phyloP scores from a whole-genome alignment of 768 basidiomycete species.

The Nidularia pulvinata region DNA sequence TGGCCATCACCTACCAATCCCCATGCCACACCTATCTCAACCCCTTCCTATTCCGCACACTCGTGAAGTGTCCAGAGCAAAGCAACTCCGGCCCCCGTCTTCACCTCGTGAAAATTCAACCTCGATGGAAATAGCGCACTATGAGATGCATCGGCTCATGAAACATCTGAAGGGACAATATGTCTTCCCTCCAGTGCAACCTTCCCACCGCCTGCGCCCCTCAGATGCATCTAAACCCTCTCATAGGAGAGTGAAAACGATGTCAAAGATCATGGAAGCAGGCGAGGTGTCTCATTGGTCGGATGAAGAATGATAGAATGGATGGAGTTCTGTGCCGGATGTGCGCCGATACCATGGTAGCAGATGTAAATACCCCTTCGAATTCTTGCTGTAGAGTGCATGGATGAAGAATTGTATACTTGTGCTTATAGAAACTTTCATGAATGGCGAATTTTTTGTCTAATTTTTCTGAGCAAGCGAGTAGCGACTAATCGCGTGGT shows the following conservation, averaged over 20 bases:
- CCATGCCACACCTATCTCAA: constrained; percentile 9
- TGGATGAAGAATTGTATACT: too few species aligned
- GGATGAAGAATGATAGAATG: constrained; percentile 12
- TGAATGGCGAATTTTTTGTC: too few species aligned
- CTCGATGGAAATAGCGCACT: constrained; percentile 30
- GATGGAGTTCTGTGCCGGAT: not conserved
- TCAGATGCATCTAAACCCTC: constrained; percentile 11
- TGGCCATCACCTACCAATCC: constrained; percentile 3
- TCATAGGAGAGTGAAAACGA: constrained; percentile 23
- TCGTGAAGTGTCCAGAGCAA: not conserved
- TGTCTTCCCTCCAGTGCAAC: constrained; percentile 37
- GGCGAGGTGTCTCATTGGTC: constrained; percentile 26
- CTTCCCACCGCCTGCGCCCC: constrained; percentile 14
- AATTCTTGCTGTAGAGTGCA: too few species aligned
- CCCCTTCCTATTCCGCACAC: constrained; percentile 5
- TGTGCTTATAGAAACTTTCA: too few species aligned
- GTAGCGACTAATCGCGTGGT: too few species aligned
- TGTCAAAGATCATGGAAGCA: constrained; percentile 28
- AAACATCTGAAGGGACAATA: constrained; percentile 37
- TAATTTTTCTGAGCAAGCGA: too few species aligned
- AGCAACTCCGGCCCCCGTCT: constrained; percentile 20
- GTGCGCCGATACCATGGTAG: too few species aligned
- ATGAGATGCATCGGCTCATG: constrained; percentile 30
- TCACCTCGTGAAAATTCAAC: constrained; percentile 23
- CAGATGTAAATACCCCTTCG: too few species aligned